phyloP scores from a whole-genome alignment of 805 yeast genomes.

The Starmerella cellae region DNA sequence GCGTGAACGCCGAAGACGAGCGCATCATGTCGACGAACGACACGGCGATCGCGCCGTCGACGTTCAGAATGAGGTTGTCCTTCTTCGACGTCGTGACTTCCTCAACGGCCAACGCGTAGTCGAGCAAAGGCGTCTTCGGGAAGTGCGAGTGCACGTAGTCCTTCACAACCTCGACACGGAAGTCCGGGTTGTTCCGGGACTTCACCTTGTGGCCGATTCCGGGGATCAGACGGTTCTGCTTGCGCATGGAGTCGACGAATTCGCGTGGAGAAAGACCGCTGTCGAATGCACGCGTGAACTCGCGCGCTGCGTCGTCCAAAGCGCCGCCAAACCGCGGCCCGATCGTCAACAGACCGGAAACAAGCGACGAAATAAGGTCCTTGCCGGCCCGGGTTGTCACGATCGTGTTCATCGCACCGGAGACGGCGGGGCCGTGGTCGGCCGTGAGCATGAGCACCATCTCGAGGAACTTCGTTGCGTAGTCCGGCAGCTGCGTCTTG shows the following conservation, averaged over 20 bases:
- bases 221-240: slow-evolving; percentile 36
- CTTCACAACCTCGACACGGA: slow-evolving; percentile 37
- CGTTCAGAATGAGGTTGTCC: slow-evolving; percentile 35
- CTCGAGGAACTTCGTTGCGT: slow-evolving; percentile 35
- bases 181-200: slow-evolving; percentile 37
- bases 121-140: slow-evolving; percentile 33
- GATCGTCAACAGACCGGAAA: slow-evolving; percentile 34
- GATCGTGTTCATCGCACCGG: slow-evolving; percentile 38
- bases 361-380: slow-evolving; percentile 35
- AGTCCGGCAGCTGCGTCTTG: slow-evolving; percentile 33
- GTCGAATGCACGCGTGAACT: slow-evolving; percentile 34
- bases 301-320: slow-evolving; percentile 36
- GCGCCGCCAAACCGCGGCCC: slow-evolving; percentile 39
- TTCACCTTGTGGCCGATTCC: slow-evolving; percentile 38
- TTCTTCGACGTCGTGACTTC: slow-evolving; percentile 38
- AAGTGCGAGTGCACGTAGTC: slow-evolving; percentile 34
- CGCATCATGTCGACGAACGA: slow-evolving; percentile 35
- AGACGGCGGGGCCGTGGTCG: slow-evolving; percentile 38
- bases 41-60: slow-evolving; percentile 36
- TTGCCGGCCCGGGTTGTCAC: slow-evolving; percentile 38
- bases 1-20: slow-evolving; percentile 34
- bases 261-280: slow-evolving; percentile 35
- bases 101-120: slow-evolving; percentile 37
- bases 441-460: slow-evolving; percentile 40
- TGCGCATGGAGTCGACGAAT: slow-evolving; percentile 36